Conservation (phyloP, 805 yeast species). For the Wickerhamiella parazyma region DNA sequence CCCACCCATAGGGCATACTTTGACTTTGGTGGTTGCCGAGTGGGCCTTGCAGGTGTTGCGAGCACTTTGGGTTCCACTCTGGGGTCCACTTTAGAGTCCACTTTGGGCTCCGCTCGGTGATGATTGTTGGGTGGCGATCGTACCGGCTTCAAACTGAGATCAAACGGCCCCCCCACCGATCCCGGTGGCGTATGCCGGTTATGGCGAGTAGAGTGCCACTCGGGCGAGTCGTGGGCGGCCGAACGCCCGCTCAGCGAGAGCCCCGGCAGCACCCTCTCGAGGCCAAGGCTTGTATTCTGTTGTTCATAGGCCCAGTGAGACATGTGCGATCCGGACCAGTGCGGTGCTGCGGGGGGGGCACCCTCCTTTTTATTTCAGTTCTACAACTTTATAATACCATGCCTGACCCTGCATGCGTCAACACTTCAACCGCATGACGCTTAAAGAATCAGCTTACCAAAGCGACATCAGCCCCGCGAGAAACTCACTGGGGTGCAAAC, state of each 20-base stretch:
- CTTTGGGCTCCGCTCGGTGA: too few species aligned
- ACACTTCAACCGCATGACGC: background rate
- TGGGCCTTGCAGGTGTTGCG: constrained; percentile 2
- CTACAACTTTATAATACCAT: constrained; percentile 6
- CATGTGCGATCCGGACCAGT: too few species aligned
- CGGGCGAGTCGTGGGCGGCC: background rate
- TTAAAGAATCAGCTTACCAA: background rate
- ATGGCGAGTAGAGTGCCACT: background rate
- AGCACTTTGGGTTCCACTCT: constrained; percentile 1
- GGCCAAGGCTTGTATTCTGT: background rate
- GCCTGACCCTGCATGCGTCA: constrained; percentile 6
- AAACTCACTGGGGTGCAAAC: background rate
- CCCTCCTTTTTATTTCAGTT: background rate
- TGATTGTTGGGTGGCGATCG: background rate
- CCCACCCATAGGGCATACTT: constrained; percentile 37
- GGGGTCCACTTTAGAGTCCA: too few species aligned
- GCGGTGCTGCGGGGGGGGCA: background rate
- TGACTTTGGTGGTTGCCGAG: constrained; percentile 23
- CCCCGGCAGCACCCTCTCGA: constrained; percentile 6
- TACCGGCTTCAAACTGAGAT: background rate
- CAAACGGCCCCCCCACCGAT: background rate
- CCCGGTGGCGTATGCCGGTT: background rate
- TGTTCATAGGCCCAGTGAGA: constrained; percentile 2
- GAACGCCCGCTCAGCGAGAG: constrained; percentile 1
- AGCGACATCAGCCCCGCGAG: too few species aligned